A percentile compares a stretch with the other conserved stretches of the same genome.
phyloP scores from a whole-genome alignment of 2,329 filamentous ascomycete genomes.

The Exophiala sp. region DNA sequence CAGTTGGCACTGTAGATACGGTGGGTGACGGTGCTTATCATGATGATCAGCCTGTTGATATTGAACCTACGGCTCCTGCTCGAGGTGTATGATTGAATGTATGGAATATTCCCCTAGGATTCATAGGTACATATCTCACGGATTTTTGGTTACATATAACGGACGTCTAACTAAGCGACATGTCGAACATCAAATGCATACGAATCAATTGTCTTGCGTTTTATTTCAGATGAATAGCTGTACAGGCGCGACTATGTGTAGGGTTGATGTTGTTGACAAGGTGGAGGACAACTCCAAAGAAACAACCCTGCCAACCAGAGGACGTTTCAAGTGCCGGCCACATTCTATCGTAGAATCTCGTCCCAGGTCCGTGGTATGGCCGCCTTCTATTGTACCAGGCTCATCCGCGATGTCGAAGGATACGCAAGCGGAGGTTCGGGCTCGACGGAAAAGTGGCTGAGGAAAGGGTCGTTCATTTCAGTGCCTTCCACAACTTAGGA shows the following conservation, averaged over 20 bases:
- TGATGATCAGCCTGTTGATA: background rate
- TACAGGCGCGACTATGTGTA: conserved; percentile 6
- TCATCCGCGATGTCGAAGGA: too few relatives aligned
- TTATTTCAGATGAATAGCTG: conserved; percentile 8
- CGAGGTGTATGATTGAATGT: background rate
- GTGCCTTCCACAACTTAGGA: conserved; percentile 87
- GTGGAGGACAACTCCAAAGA: too few relatives aligned
- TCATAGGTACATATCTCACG: background rate
- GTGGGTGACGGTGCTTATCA: conserved; percentile 5
- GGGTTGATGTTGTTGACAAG: background rate
- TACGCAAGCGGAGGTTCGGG: background rate
- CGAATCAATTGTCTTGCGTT: background rate
- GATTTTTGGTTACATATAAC: background rate
- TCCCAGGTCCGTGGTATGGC: too few relatives aligned
- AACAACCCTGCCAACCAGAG: too few relatives aligned
- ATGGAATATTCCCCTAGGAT: background rate
- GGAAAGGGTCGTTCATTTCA: conserved; percentile 65
- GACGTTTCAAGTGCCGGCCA: too few relatives aligned
- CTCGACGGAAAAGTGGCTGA: background rate
- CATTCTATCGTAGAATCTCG: too few relatives aligned
- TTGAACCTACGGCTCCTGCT: background rate
- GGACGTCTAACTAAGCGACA: background rate
- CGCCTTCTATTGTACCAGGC: too few relatives aligned
- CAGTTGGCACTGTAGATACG: conserved; percentile 3
- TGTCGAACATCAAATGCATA: background rate